A percentile compares a stretch with the other conserved stretches of the same genome.
phyloP scores from a whole-genome alignment of 1,284 basidiomycete genomes.

The Sparassis latifolia region DNA sequence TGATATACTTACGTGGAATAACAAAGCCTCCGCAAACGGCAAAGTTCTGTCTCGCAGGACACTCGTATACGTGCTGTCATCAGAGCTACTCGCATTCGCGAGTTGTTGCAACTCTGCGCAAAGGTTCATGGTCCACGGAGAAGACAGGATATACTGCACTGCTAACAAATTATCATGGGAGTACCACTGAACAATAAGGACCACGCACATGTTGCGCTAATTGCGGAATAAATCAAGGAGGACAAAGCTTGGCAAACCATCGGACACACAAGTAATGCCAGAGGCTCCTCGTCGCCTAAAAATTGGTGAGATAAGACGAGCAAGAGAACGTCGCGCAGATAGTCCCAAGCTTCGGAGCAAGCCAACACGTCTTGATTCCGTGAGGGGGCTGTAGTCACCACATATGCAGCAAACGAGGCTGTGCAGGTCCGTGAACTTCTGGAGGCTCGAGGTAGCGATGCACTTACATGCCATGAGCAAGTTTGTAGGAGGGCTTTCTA shows the following conservation, averaged over 20 bases:
- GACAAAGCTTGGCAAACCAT: conserved; percentile 43
- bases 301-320: conserved; percentile 39
- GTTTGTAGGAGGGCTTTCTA: conserved; percentile 21
- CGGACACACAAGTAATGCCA: conserved; percentile 43
- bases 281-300: conserved; percentile 37
- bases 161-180: not conserved
- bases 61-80: not conserved
- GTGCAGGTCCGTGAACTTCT: conserved; percentile 2
- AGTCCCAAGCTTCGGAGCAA: conserved; percentile 47
- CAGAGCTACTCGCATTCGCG: too few species aligned
- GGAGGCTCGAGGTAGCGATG: not conserved
- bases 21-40: not conserved
- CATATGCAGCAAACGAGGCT: conserved; percentile 49
- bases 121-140: conserved; percentile 45
- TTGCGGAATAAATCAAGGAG: conserved; percentile 27
- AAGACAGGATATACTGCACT: conserved; percentile 32
- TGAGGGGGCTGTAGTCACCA: conserved; percentile 24
- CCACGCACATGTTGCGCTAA: conserved; percentile 28
- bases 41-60: not conserved
- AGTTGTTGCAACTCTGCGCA: conserved; percentile 21
- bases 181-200: not conserved
- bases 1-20: not conserved
- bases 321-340: conserved; percentile 43
- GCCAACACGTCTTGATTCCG: conserved; percentile 28
- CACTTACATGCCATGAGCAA: conserved; percentile 30